Evolutionary conservation across 805 yeast species (phyloP).

Genomic region (Torulaspora franciscae): DNA sequence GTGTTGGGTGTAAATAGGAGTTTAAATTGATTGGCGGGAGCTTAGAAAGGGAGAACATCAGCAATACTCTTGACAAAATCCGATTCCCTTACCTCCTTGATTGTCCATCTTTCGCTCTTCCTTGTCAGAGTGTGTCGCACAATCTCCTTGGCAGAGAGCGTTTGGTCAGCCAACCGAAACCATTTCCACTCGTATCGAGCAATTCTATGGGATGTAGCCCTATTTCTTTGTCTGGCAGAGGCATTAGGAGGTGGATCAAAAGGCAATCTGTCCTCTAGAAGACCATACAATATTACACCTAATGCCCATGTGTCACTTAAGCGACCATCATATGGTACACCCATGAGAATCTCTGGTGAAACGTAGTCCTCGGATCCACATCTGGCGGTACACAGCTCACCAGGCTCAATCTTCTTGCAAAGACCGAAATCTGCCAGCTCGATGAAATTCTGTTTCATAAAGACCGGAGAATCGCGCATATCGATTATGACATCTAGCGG

Average conservation of each 20-base stretch:
- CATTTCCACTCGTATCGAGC: constrained; percentile 93
- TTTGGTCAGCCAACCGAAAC: constrained; percentile 45
- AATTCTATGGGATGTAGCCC: constrained; percentile 73
- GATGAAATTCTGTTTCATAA: constrained; percentile 36
- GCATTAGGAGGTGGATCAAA: constrained; percentile 77
- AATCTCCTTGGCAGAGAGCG: constrained; percentile 27
- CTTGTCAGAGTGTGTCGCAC: constrained; percentile 31
- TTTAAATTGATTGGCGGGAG: background rate
- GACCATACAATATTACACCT: constrained; percentile 83
- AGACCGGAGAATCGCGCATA: constrained; percentile 18
- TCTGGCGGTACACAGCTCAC: constrained; percentile 68
- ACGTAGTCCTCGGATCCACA: constrained; percentile 98
- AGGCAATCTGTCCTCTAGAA: constrained; percentile 83
- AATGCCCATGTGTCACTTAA: constrained; percentile 92
- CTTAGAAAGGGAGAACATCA: constrained; percentile 8
- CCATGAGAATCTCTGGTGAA: constrained; percentile 89
- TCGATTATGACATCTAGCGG: constrained; percentile 33
- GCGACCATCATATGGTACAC: constrained; percentile 85
- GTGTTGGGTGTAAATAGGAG: background rate
- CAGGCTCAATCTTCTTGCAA: constrained; percentile 60
- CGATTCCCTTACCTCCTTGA: constrained; percentile 24
- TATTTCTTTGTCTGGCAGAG: constrained; percentile 32
- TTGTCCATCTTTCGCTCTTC: constrained; percentile 31
- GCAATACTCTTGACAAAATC: constrained; percentile 18
- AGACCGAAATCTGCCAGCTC: constrained; percentile 86